Base-by-base conservation (phyloP, 1,284 basidiomycete genomes). In the Ganoderma boninense region DNA sequence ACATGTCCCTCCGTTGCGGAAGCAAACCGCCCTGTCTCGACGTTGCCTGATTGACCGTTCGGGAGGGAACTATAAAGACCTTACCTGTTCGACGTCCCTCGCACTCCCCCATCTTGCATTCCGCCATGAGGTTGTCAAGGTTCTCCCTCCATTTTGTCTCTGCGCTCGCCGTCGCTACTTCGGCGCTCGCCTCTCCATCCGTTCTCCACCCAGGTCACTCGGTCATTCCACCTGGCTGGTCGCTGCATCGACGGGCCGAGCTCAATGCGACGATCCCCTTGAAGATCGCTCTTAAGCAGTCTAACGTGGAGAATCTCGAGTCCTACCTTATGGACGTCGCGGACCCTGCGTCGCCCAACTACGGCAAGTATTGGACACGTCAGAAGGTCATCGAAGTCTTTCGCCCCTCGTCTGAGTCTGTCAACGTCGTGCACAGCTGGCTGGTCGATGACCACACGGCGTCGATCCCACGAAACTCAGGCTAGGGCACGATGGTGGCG, bases 201-300 rank as follows among this genome's bases (percentile, higher is more conserved):
- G 52, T 64, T 3, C 46, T 64, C 38, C 62, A 54, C 52, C 49
- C 32, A 64, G 23, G 49, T 5, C 63, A 38, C 63, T 49, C 63
- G 35, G 29, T 14, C 23, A 43, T 13, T n/a, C 35, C 63, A 10
- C 38, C 8, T 44, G 63, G 63, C 23, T 87, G 84, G 68, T 62
- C 64, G 3, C 49, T 63, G 13, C 64, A 63, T 23, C 68, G 64
- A 40, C 49, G 68, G 7, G 64, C 64, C 35, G 68, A 69, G 3
- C 71, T 81, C 35, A 72, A 77, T 38, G 69, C 77, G 0, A 59
- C 77, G 57, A 74, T 85, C 20, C 82, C 83, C 32, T 72, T 87
- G 29, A 82, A 83, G 38, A 83, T 87, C 67, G 84, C 82, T 2
- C 81, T 87, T 29, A 79, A 77, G 46, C 86, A 87, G 73, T 77